A percentile compares a stretch with the other conserved stretches of the same genome.
Evolutionary conservation across 768 basidiomycete species (phyloP).

Genomic region (Nevesoporus exiguus): DNA sequence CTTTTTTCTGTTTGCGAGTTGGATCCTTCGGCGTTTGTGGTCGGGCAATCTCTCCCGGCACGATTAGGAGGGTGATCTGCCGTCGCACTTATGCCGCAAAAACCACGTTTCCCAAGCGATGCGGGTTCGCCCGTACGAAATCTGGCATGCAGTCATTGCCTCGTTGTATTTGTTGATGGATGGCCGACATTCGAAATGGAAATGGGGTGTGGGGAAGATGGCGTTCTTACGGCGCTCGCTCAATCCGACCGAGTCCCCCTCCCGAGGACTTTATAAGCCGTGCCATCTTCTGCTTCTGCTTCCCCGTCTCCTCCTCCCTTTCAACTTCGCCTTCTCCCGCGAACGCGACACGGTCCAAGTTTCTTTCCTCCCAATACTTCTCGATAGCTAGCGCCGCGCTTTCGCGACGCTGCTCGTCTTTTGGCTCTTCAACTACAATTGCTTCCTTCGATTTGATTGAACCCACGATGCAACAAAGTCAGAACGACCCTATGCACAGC

Average conservation of each 20-base stretch:
- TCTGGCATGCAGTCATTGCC: conserved; percentile 15
- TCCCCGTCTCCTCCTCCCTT: neutral
- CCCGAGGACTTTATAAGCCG: conserved; percentile 8
- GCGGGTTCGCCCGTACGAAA: conserved; percentile 1
- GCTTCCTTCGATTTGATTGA: neutral
- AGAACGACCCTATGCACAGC: conserved; percentile 22
- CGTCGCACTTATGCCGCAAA: conserved; percentile 7
- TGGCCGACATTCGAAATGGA: conserved; percentile 19
- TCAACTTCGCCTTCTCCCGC: neutral
- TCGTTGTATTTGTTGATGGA: conserved; percentile 23
- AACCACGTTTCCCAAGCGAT: neutral
- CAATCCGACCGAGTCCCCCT: neutral
- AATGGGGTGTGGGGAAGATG: conserved; percentile 14
- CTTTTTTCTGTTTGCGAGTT: neutral
- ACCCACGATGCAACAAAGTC: neutral
- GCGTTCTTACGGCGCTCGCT: conserved; percentile 15
- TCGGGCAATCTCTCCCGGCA: neutral
- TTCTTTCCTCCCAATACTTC: neutral
- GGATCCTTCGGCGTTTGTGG: neutral
- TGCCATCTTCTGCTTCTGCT: neutral
- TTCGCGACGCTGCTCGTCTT: neutral
- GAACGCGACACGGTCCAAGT: neutral
- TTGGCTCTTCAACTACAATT: neutral
- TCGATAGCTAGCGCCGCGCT: neutral
- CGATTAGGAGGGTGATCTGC: neutral